Base-by-base conservation (phyloP, 1,284 basidiomycete genomes). In the Austroboletus novae-zelandiae region DNA sequence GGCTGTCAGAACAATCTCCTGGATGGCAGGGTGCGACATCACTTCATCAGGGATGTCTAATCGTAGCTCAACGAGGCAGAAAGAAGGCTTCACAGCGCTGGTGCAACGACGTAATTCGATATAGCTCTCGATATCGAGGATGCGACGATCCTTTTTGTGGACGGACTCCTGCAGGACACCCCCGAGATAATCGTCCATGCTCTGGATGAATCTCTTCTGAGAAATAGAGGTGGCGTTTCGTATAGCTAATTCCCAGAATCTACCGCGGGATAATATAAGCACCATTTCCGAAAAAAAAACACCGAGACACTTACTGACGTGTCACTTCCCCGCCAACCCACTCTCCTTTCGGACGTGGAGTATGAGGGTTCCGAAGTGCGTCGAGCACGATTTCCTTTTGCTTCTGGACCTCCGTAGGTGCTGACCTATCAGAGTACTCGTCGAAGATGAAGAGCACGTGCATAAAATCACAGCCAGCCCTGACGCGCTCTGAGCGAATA, bases 381-480 rank as follows among this genome's bases (percentile, higher is more conserved):
- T 74, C 68, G 57, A 74, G 68, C 32, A 73, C 55, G 9, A 67
- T 55, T 29, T 71, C 64, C 9, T 63, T 66, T 29, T 66, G 61
- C 25, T 52, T 45, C 15, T 57, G 54, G 4, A 67, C 73, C 4
- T 54, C 67, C 0, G 58, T 39, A 1, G 57, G 60, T 23, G 62
- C 57, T 7, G 57, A 60, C 14, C 66, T 61, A 54, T 78, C 75
- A 5, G 73, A 70, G 42, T 71, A 67, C 51, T 75, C 71, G 45
- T 78, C 74, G 45, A 72, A 65, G 9, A 74, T 59, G 48, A 74
- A 75, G 55, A 73, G 71, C 4, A 74, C 51, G 40, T 71, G 72
- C 69, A 76, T 73, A 9, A 75, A 47, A 53, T 78, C 72, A 48
- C 75, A 76, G 17, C 68, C 18, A 20, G 45, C 42, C 31, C 54